Percentiles rank a stretch among this genome's conserved stretches.
Conservation (phyloP, 2,329 filamentous ascomycete genomes). For the Emmonsiellopsis sp. region DNA sequence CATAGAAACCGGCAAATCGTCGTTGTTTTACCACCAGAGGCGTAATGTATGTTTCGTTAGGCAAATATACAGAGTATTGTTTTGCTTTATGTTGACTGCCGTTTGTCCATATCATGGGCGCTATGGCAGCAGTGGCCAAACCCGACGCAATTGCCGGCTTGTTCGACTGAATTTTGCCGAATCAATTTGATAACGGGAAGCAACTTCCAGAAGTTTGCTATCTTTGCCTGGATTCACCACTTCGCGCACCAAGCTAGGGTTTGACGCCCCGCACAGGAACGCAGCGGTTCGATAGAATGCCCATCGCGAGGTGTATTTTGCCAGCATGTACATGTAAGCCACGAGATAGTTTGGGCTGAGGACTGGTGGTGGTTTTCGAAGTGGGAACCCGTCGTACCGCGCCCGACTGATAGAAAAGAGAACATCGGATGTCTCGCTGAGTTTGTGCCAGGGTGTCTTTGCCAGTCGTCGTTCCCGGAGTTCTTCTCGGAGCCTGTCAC, state of each 20-base stretch:
- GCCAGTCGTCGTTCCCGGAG: neutral
- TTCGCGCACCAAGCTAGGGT: neutral
- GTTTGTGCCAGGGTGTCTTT: neutral
- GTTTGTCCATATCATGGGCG: no score
- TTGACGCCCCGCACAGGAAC: neutral
- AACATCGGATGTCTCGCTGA: neutral
- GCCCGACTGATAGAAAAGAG: neutral
- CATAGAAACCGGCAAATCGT: no score
- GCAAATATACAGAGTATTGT: no score
- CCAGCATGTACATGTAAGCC: no score
- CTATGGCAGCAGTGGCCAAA: neutral
- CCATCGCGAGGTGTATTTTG: no score
- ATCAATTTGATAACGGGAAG: neutral
- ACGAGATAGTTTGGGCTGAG: no score
- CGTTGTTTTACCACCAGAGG: no score
- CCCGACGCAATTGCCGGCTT: neutral
- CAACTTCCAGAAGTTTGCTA: neutral
- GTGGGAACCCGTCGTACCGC: neutral
- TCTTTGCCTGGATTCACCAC: neutral
- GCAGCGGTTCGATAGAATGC: neutral
- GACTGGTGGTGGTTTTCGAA: neutral
- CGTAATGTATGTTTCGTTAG: no score
- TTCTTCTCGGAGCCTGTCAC: neutral
- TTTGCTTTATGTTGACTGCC: no score
- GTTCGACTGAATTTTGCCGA: neutral